These are phyloP conservation scores for Mycena capillaripes DNA, from an alignment of 768 basidiomycete genomes.

Conservation along the genomic window DNA sequence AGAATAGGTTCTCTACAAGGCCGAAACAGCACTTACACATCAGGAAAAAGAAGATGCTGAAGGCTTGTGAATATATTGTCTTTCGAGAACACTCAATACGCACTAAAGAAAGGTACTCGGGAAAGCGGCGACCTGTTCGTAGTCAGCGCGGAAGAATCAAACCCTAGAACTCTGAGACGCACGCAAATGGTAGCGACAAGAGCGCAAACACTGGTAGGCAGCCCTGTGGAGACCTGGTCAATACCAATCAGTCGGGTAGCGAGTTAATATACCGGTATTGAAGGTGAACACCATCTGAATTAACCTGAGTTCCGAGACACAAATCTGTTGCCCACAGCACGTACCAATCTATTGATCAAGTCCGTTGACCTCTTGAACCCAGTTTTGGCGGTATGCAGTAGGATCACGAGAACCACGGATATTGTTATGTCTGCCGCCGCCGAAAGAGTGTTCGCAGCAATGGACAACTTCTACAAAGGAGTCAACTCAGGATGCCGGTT, in stretches of 20 bases:
- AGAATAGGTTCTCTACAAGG: background rate
- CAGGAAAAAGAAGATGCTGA: constrained; percentile 35
- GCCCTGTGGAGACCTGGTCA: constrained; percentile 4
- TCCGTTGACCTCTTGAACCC: constrained; percentile 33
- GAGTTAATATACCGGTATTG: constrained; percentile 16
- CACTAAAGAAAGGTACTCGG: constrained; percentile 34
- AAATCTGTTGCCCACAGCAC: background rate
- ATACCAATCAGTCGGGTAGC: background rate
- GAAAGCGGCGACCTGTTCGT: constrained; percentile 23
- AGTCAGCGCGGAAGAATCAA: background rate
- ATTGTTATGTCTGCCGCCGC: constrained; percentile 27
- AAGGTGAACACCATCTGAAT: constrained; percentile 31
- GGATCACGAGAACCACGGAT: constrained; percentile 19
- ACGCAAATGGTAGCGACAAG: constrained; percentile 27
- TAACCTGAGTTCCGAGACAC: background rate
- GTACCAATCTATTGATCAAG: constrained; percentile 33
- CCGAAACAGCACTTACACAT: constrained; percentile 15
- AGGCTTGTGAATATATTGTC: background rate
- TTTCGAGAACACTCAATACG: background rate
- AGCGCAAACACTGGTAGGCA: constrained; percentile 28
- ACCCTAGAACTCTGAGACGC: background rate
- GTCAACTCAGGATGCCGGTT: background rate
- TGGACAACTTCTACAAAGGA: constrained; percentile 16
- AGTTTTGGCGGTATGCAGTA: constrained; percentile 27
- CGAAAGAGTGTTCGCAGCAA: constrained; percentile 24